Evolutionary conservation across 208 protist species (phyloP).

Genomic region (Naegleria gruberi): DNA sequence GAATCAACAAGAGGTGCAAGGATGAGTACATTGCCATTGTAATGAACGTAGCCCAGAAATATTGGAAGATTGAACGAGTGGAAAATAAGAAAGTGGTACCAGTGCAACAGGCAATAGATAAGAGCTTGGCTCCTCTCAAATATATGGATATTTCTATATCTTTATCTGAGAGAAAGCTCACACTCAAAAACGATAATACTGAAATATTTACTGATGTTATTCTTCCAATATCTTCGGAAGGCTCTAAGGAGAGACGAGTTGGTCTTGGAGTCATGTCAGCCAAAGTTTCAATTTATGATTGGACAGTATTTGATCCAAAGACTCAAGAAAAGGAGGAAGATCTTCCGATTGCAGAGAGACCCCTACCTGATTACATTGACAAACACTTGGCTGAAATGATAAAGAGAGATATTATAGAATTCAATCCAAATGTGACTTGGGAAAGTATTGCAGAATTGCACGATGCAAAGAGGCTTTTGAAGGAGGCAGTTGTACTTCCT

Average conservation of each 20-base stretch:
- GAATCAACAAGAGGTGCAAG: neutral
- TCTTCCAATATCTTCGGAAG: neutral
- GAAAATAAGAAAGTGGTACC: neutral
- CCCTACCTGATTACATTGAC: neutral
- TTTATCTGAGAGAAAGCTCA: neutral
- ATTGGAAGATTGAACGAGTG: neutral
- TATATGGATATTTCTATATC: neutral
- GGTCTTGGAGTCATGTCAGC: neutral
- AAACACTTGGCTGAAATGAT: constrained; percentile 51
- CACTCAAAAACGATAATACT: neutral
- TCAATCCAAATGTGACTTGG: constrained; percentile 47
- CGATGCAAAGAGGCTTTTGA: constrained; percentile 72
- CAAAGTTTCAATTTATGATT: neutral
- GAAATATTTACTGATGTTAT: neutral
- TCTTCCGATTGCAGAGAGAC: neutral
- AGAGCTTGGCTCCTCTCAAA: neutral
- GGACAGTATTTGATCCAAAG: neutral
- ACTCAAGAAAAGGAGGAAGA: neutral
- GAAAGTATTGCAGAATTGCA: constrained; percentile 74
- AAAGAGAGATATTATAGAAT: constrained; percentile 58
- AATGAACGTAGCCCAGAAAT: neutral
- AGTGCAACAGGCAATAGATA: neutral
- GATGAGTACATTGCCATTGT: neutral
- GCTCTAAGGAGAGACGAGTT: neutral
- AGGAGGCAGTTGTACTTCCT: constrained; percentile 82